Evolutionary conservation across 768 basidiomycete genomes (phyloP), one percentile per base, ranked within the genome.

Genomic region (Trametes cingulata): DNA sequence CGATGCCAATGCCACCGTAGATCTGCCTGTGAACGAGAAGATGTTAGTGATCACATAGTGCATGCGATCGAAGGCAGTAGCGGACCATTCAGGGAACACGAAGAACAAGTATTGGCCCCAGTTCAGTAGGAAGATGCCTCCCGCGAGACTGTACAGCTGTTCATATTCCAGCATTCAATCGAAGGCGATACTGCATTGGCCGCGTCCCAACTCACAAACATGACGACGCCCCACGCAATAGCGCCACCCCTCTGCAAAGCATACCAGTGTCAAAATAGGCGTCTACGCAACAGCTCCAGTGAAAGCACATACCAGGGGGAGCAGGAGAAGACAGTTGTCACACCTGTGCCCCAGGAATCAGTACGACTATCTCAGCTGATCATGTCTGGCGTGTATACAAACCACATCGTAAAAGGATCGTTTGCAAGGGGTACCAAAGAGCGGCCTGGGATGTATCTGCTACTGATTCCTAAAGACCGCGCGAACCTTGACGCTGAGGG

Each of bases 301-400:
- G 22, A 47, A 56, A 54, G 60, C 46, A 66, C 85, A 70, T 68
- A 88, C 89, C 74, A 90, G 79, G 69, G 88, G 88, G 60, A 91
- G 77, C 60, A 89, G 76, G 58, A 90, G 82, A 58, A 88, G 77
- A 75, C 87, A 91, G 74, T 89, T 89, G 77, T 90, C 88, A 78
- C 88, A 91, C 88, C 87, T 89, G 61, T 35, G 10, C 10, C 29
- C 29, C 29, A 33, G 10, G 29, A 33, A 33, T 33, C 10, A 33
- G 29, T 33, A 33, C 29, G 29, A 10, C 29, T 33, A 33, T 33
- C 29, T 33, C 29, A 33, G 4, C 6, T 33, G 29, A 4, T 10
- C 10, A 33, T 33, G 10, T 33, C 6, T 10, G 6, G 10, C 10
- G 10, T 33, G 29, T 33, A 33, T 29, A 57, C 69, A 33, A 19